phyloP scores from a whole-genome alignment of 2,329 filamentous ascomycete genomes.

The Xylariomycetidae sp. region DNA sequence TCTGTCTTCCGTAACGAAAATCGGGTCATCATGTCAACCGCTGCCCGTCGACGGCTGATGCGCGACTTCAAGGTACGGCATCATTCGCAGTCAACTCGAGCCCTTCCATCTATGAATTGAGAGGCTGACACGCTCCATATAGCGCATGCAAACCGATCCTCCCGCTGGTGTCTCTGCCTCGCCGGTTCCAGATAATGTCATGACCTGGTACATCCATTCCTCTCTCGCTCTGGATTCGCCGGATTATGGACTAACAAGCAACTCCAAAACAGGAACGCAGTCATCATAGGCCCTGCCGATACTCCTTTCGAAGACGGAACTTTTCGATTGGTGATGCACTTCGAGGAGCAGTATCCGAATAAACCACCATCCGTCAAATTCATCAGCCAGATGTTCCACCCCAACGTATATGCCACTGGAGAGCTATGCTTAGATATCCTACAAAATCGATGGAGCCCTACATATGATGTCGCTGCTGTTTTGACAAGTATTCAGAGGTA shows the following conservation, averaged over 20 bases:
- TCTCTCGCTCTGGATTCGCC: slow-evolving; percentile 8
- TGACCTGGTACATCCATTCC: slow-evolving; percentile 68
- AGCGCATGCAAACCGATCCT: slow-evolving; percentile 99
- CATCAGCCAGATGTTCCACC: slow-evolving; percentile 98
- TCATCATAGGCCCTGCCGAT: slow-evolving; percentile 94
- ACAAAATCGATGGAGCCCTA: slow-evolving; percentile 97
- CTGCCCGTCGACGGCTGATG: slow-evolving; percentile 93
- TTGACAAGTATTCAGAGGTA: slow-evolving; percentile 97
- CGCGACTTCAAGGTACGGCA: slow-evolving; percentile 96
- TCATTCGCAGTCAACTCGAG: too few relatives aligned
- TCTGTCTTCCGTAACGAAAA: neutral
- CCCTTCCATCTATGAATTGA: too few relatives aligned
- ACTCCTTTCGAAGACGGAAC: slow-evolving; percentile 98
- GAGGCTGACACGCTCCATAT: slow-evolving; percentile 19
- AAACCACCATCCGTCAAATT: slow-evolving; percentile 98
- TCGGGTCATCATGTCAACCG: slow-evolving; percentile 69
- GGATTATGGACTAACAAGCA: slow-evolving; percentile 20
- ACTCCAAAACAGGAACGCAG: slow-evolving; percentile 71
- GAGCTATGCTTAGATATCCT: slow-evolving; percentile 95
- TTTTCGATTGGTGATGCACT: slow-evolving; percentile 97
- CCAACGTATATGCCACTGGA: slow-evolving; percentile 95
- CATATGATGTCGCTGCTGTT: slow-evolving; percentile 95
- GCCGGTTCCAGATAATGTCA: slow-evolving; percentile 92
- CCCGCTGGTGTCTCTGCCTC: slow-evolving; percentile 95
- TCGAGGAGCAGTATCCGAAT: slow-evolving; percentile 98